Percentiles rank a stretch among this genome's conserved stretches.
Evolutionary conservation across 805 yeast species (phyloP).

Genomic region (Lipomyces japonicus): DNA sequence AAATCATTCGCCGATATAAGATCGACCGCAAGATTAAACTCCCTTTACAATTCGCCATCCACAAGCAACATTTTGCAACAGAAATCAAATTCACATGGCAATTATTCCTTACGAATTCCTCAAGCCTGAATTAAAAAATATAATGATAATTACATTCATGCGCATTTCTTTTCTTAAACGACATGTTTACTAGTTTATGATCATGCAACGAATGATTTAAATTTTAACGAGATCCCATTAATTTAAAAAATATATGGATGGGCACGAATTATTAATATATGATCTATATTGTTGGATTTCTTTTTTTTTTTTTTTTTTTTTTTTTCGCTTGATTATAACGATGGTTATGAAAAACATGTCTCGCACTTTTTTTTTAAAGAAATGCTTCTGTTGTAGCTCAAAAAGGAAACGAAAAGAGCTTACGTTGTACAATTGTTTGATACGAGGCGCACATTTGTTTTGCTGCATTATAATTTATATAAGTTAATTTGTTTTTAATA

Average conservation of each 20-base stretch:
- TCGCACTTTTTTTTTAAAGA: neutral
- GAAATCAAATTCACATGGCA: neutral
- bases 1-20: constrained; percentile 37
- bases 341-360: neutral
- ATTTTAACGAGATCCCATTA: neutral
- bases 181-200: too few species aligned
- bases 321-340: neutral
- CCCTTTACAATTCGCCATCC: neutral
- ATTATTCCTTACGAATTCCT: neutral
- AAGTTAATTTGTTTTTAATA: too few species aligned
- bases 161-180: neutral
- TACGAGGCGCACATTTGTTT: neutral
- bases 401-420: too few species aligned
- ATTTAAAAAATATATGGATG: too few species aligned
- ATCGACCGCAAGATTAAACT: constrained; percentile 16
- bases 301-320: neutral
- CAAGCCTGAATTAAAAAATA: neutral
- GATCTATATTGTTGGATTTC: neutral
- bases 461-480: neutral
- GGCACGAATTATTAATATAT: neutral
- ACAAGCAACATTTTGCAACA: neutral
- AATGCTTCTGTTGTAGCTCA: too few species aligned
- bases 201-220: neutral
- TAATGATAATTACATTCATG: neutral
- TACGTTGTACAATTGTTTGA: neutral